Evolutionary conservation across 345 rosid genomes (phyloP).

Genomic region (Excoecaria cochinchinensis): DNA sequence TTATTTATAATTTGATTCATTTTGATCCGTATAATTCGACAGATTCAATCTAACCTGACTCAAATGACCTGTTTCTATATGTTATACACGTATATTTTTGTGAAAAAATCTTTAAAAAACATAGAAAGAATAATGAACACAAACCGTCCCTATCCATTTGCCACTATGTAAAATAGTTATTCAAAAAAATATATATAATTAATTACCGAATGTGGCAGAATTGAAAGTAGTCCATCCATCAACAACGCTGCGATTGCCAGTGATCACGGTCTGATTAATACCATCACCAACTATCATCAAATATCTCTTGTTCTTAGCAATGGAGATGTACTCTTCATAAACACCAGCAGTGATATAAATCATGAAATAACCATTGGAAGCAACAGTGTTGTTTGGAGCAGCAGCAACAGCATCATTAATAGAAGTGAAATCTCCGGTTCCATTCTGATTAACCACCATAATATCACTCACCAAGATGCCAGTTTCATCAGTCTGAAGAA

Average conservation of each 20-base stretch:
- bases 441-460: slow-evolving; percentile 67
- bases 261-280: slow-evolving; percentile 71
- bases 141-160: no score
- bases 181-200: no score
- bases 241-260: slow-evolving; percentile 75
- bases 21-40: no score
- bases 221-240: slow-evolving; percentile 91
- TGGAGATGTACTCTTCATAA: slow-evolving; percentile 70
- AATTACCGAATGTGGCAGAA: slow-evolving; percentile 79
- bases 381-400: slow-evolving; percentile 70
- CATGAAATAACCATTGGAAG: slow-evolving; percentile 64
- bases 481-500: slow-evolving; percentile 34
- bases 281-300: slow-evolving; percentile 93
- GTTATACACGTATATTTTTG: no score
- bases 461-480: slow-evolving; percentile 48
- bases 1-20: no score
- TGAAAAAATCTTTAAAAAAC: no score
- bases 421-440: slow-evolving; percentile 69
- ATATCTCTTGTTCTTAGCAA: slow-evolving; percentile 64
- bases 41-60: no score
- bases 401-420: slow-evolving; percentile 64
- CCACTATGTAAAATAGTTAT: no score
- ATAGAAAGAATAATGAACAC: no score
- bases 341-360: slow-evolving; percentile 65
- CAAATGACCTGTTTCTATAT: no score